phyloP scores from a whole-genome alignment of 139 green algal species.

The Zygnema cylindricum region DNA sequence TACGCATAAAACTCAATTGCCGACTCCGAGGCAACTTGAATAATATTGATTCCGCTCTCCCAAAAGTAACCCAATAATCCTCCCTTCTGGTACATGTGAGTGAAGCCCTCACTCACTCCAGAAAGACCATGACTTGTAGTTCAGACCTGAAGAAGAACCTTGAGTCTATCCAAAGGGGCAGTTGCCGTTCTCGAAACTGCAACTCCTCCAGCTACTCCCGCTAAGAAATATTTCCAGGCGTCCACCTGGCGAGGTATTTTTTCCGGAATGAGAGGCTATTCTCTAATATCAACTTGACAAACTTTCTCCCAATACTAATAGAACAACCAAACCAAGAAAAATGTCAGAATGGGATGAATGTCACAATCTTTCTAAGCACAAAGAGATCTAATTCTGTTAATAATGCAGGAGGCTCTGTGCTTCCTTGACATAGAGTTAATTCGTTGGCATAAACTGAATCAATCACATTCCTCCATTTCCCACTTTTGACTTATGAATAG shows the following conservation, averaged over 20 bases:
- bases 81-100: constrained; percentile 47
- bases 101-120: neutral
- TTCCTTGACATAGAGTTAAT: too few relatives aligned
- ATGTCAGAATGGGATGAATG: neutral
- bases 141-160: constrained; percentile 81
- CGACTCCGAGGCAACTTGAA: constrained; percentile 66
- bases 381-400: too few relatives aligned
- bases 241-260: neutral
- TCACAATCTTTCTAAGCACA: too few relatives aligned
- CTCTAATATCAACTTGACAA: constrained; percentile 34
- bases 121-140: neutral
- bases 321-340: neutral
- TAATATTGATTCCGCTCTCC: constrained; percentile 65
- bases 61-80: constrained; percentile 60
- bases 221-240: constrained; percentile 39
- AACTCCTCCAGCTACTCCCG: constrained; percentile 80
- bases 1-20: constrained; percentile 61
- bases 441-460: too few relatives aligned
- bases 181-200: constrained; percentile 85
- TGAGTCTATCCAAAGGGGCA: constrained; percentile 89
- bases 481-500: too few relatives aligned
- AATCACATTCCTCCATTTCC: too few relatives aligned
- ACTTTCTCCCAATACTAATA: constrained; percentile 38
- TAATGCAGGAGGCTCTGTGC: too few relatives aligned
- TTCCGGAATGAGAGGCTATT: constrained; percentile 38